Percentiles rank a stretch among this genome's conserved stretches.
Evolutionary conservation across 2,329 filamentous ascomycete genomes (phyloP).

Genomic region (Pseudopyrenochaeta lycopersici): DNA sequence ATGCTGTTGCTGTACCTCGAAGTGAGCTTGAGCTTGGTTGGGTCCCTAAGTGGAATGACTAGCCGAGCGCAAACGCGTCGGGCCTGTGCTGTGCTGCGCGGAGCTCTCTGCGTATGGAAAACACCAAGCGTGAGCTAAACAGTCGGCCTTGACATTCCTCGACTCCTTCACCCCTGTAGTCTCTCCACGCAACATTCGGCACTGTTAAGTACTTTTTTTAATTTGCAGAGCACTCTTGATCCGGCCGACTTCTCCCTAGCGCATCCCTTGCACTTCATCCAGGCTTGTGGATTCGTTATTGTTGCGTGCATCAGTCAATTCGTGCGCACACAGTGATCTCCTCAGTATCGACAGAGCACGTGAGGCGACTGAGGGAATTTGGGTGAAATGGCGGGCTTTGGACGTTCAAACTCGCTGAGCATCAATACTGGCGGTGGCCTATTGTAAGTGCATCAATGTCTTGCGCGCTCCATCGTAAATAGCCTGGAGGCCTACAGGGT

Average conservation of each 20-base stretch:
- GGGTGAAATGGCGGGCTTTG: constrained; percentile 53
- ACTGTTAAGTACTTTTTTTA: no score
- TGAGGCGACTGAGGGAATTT: background rate
- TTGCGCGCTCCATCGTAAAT: background rate
- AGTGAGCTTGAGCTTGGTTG: constrained; percentile 13
- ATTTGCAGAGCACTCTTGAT: no score
- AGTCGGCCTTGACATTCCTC: background rate
- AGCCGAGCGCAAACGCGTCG: constrained; percentile 31
- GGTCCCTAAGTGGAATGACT: constrained; percentile 24
- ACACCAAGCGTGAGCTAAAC: background rate
- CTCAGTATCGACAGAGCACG: background rate
- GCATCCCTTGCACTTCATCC: no score
- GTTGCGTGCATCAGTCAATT: no score
- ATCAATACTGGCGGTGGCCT: constrained; percentile 63
- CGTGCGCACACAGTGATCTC: background rate
- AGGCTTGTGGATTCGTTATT: no score
- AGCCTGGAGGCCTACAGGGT: background rate
- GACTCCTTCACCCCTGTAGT: no score
- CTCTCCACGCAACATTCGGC: no score
- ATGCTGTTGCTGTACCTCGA: no score
- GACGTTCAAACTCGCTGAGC: constrained; percentile 60
- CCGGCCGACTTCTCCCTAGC: no score
- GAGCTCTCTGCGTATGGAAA: constrained; percentile 3
- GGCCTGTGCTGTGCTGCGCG: constrained; percentile 27
- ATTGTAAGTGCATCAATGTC: constrained; percentile 52